phyloP scores from a whole-genome alignment of 148 eudicot species.

The Tetragonia tetragonoides region DNA sequence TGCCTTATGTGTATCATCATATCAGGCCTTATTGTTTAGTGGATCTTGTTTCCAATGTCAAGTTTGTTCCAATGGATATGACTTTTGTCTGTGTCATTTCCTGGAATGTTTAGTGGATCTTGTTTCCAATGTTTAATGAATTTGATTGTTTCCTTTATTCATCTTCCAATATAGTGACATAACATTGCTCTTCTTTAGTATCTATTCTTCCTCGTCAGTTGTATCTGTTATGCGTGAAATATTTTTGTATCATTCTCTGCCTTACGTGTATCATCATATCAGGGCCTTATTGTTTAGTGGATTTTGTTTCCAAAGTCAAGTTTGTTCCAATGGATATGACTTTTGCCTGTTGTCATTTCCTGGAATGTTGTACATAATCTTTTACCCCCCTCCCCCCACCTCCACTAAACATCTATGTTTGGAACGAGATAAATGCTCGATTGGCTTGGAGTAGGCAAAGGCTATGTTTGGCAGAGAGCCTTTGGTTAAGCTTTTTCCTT shows the following conservation, averaged over 20 bases:
- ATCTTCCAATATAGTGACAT: neutral
- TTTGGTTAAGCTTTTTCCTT: too few species aligned
- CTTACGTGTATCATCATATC: neutral
- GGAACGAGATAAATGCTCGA: neutral
- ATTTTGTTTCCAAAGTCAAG: neutral
- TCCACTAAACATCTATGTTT: neutral
- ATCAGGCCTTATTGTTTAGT: neutral
- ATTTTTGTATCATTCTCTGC: neutral
- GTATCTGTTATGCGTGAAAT: neutral
- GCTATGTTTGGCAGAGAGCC: too few species aligned
- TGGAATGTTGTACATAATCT: neutral
- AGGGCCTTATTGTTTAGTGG: too few species aligned
- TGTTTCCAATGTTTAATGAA: too few species aligned
- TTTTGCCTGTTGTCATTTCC: neutral
- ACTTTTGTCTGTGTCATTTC: neutral
- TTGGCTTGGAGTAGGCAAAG: neutral
- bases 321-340: neutral
- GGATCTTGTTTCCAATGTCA: neutral
- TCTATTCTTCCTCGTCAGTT: neutral
- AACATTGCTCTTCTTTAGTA: neutral
- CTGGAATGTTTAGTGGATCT: too few species aligned
- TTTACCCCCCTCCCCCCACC: neutral
- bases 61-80: neutral
- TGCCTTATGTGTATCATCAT: neutral
- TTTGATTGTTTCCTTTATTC: slow-evolving; percentile 1